Percentiles rank a stretch among this genome's conserved stretches.
Evolutionary conservation across 2,329 filamentous ascomycete species (phyloP).

Genomic region (Thyridium curvatum): DNA sequence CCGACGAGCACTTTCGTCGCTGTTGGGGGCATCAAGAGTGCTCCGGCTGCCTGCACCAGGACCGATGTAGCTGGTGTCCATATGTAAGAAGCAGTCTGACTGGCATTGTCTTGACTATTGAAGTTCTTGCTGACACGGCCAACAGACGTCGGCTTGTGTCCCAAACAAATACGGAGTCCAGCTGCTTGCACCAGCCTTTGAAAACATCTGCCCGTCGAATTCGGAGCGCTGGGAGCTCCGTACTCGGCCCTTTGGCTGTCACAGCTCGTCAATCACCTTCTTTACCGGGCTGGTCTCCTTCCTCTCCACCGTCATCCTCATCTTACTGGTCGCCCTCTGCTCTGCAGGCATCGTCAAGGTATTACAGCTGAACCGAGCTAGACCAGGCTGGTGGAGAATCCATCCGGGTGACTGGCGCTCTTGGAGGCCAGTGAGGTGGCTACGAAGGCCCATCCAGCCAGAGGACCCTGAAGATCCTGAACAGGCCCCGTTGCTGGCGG

Average conservation of each 20-base stretch:
- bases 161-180: constrained; percentile 40
- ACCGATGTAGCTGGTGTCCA: constrained; percentile 46
- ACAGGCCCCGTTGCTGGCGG: constrained; percentile 12
- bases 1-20: constrained; percentile 34
- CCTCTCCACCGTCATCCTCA: constrained; percentile 19
- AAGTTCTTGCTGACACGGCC: constrained; percentile 3
- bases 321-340: constrained; percentile 13
- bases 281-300: constrained; percentile 27
- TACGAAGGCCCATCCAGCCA: not conserved
- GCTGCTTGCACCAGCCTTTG: constrained; percentile 42
- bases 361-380: constrained; percentile 2
- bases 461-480: constrained; percentile 9
- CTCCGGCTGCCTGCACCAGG: constrained; percentile 32
- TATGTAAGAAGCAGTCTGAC: constrained; percentile 29
- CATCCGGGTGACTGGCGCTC: constrained; percentile 3
- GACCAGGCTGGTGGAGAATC: constrained; percentile 7
- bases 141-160: constrained; percentile 46
- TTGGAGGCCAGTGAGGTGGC: not conserved
- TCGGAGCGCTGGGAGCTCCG: constrained; percentile 37
- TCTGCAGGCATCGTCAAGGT: too few relatives aligned
- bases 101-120: not conserved
- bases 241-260: constrained; percentile 29
- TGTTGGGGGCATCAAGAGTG: constrained; percentile 48
- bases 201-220: constrained; percentile 45
- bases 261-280: constrained; percentile 34